Evolutionary conservation across 257 asterid genomes (phyloP), one percentile per base, ranked within the genome.

Genomic region (Solanum paucissectum): DNA sequence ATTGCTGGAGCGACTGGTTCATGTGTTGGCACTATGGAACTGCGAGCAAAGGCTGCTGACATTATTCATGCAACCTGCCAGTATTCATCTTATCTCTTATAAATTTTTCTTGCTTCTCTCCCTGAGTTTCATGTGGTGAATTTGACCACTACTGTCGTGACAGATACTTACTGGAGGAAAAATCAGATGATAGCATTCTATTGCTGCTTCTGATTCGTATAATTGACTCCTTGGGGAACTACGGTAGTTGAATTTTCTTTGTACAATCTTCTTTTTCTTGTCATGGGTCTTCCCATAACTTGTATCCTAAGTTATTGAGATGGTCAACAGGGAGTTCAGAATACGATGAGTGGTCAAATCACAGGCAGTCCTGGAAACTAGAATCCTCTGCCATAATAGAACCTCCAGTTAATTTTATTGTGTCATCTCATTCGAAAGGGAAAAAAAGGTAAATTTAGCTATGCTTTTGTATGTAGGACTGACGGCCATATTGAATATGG

Each of bases 1-100:
- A 95, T 97, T 91, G 98, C 99, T 84, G 99, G 99, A 89, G 98
- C 99, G 87, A 95, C 98, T 88, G 99, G 99, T 72, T 90, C 98
- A 86, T 52, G 91, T 92, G 95, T 97, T 93, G 99, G 99, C 79
- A 95, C 92, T 92, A 91, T 93, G 86, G 98, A 94, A 89, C 91
- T 96, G 88, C 94, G 99, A 79, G 93, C 95, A 90, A 96, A 92
- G 88, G 98, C 99, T 90, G 96, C 98, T 89, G 93, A 93, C 44
- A 89, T 96, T 83, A 94, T 97, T 88, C 99, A 97, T 90, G 93
- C 93, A 84, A 92, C 98, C 88, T 95, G 98, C 99, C 90, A 88
- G 99, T 97, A 91, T 89, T n/a, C 82, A 18, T 33, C 86, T 23
- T 60, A 87, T 66, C 72, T 84, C 83, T 88, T 34, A 20, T 27